Evolutionary conservation across 2,329 filamentous ascomycete species (phyloP), one percentile per base, ranked within the genome.

Genomic region (Diaporthe ilicicola): DNA sequence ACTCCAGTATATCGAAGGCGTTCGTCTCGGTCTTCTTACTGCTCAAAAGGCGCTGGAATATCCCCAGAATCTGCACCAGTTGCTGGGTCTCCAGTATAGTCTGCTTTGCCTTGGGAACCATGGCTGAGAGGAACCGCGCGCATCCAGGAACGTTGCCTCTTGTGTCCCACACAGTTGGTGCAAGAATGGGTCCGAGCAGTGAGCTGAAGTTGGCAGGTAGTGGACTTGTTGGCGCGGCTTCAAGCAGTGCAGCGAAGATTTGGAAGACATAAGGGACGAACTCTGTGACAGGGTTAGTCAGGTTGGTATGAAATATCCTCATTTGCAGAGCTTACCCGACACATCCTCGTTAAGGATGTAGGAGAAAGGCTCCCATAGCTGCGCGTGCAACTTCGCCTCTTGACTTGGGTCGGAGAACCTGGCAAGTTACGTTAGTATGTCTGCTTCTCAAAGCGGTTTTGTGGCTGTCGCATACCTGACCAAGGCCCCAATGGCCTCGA

Each of bases 201-300:
- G 89, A 88, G 80, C 93, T 91, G 85, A 97, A 98, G 78, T 94
- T 92, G 32, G 90, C 88, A 2, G 94, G 93, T 37, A 98, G 86
- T 10, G 92, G 87, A n/a, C 90, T 92, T 0, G 91, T 88, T 0
- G 94, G 93, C 76, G 96, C 95, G 9, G 92, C 90, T 82, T 98
- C 95, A 3, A 99, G 88, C 17, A 99, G 88, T 66, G 95, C 93
- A 3, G 95, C 94, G 74, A 98, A 93, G 44, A 99, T 89, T 80
- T 99, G 96, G 86, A 99, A 97, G 67, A 98, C 91, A 76, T 98
- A 99, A 6, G 95, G 96, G 78, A 94, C 92, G 79, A 99, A 99
- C 82, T 99, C 96, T 92, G 74, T 13, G 42, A 50, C 19, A 27
- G 32, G 42, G 78, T 84, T 78, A 85, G 80, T 39, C 19, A 27